Evolutionary conservation across 2,329 filamentous ascomycete species (phyloP).

Genomic region (Pseudogymnoascus sp.): DNA sequence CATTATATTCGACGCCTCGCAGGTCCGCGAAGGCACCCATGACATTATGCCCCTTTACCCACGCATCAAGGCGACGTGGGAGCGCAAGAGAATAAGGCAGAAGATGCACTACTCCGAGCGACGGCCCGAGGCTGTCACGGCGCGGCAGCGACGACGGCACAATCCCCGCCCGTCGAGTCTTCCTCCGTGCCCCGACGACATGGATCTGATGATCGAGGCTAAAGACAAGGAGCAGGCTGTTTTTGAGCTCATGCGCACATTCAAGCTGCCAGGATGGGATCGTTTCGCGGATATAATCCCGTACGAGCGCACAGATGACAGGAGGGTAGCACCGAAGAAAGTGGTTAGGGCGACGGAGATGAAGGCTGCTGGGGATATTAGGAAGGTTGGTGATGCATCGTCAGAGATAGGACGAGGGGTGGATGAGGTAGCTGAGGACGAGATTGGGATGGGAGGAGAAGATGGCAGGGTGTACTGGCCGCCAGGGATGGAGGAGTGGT

Average conservation of each 20-base stretch:
- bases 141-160: constrained; percentile 74
- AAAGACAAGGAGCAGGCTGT: constrained; percentile 98
- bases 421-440: constrained; percentile 42
- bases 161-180: constrained; percentile 69
- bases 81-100: constrained; percentile 71
- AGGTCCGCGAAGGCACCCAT: constrained; percentile 73
- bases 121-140: constrained; percentile 66
- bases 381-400: background rate
- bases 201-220: constrained; percentile 98
- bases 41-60: constrained; percentile 71
- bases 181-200: constrained; percentile 71
- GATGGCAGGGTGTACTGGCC: constrained; percentile 86
- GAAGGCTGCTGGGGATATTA: constrained; percentile 29
- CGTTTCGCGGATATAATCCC: constrained; percentile 70
- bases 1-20: constrained; percentile 68
- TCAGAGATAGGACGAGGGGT: constrained; percentile 25
- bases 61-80: constrained; percentile 78
- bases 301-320: constrained; percentile 68
- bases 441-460: constrained; percentile 79
- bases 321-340: constrained; percentile 45
- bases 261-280: constrained; percentile 73
- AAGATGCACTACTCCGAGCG: constrained; percentile 98
- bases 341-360: constrained; percentile 34
- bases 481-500: constrained; percentile 80
- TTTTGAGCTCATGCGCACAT: constrained; percentile 85